These are phyloP conservation scores for Ramalina intermedia DNA, from an alignment of 495 filamentous ascomycete genomes.

Conservation along the genomic window DNA sequence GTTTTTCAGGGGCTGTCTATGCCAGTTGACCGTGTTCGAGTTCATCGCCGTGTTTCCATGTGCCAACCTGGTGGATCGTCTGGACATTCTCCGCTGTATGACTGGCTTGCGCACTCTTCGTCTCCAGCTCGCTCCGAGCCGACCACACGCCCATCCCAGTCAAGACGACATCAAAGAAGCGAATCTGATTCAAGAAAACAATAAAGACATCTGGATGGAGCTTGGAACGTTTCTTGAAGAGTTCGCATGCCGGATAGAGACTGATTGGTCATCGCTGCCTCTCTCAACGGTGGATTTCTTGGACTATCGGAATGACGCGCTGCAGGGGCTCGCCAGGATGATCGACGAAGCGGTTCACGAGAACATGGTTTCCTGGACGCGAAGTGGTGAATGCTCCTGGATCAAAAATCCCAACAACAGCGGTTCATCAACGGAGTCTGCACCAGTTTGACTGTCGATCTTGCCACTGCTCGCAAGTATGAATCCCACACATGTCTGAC, in stretches of 20 bases:
- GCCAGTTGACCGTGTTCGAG: neutral
- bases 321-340: neutral
- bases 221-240: neutral
- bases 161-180: neutral
- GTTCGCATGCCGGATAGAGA: neutral
- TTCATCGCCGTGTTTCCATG: conserved; percentile 3
- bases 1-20: neutral
- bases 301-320: neutral
- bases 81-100: neutral
- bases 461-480: too few species aligned
- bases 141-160: neutral
- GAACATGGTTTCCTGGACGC: neutral
- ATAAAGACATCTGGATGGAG: conserved; percentile 6
- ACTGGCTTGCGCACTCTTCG: neutral
- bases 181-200: neutral
- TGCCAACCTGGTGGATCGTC: neutral
- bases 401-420: neutral
- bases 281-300: neutral
- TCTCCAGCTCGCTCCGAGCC: neutral
- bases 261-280: neutral
- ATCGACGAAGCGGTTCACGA: neutral
- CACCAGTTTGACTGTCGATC: too few species aligned
- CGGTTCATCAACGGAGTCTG: too few species aligned
- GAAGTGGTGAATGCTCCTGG: neutral
- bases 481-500: too few species aligned